Percentiles rank a stretch among this genome's conserved stretches.
Evolutionary conservation across 129 eudicot species (phyloP).

Genomic region (Tanacetum coccineum): DNA sequence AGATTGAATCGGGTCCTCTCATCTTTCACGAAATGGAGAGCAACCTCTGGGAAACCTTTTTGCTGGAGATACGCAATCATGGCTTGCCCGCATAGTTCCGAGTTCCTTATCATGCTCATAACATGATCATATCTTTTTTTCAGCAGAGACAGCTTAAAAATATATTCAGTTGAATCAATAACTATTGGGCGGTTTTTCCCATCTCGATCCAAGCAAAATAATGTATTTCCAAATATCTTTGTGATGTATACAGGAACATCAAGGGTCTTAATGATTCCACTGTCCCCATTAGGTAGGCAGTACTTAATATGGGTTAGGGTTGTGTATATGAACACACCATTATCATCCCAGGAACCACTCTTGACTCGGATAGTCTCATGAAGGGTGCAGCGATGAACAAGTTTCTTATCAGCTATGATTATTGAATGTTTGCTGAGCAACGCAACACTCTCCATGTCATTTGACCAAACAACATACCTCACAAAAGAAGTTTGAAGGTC

Average conservation of each 20-base stretch:
- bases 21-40: conserved; percentile 74
- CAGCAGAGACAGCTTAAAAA: conserved; percentile 55
- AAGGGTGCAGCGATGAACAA: conserved; percentile 67
- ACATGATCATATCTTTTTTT: conserved; percentile 69
- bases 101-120: conserved; percentile 73
- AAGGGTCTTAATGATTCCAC: conserved; percentile 66
- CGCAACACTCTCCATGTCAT: conserved; percentile 73
- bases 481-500: conserved; percentile 61
- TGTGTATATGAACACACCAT: conserved; percentile 71
- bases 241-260: conserved; percentile 68
- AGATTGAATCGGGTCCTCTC: conserved; percentile 64
- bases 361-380: conserved; percentile 79
- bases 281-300: conserved; percentile 76
- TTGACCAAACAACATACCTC: conserved; percentile 73
- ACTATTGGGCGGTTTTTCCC: conserved; percentile 66
- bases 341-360: conserved; percentile 82
- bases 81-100: conserved; percentile 81
- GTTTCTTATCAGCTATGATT: conserved; percentile 65
- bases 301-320: conserved; percentile 70
- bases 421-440: conserved; percentile 69
- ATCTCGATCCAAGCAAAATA: conserved; percentile 77
- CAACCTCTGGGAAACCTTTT: conserved; percentile 80
- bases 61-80: conserved; percentile 82
- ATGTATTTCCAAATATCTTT: conserved; percentile 59
- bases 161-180: conserved; percentile 68